phyloP scores from a whole-genome alignment of 371 early-diverging fungal genomes.

The Mucor circinelloides region DNA sequence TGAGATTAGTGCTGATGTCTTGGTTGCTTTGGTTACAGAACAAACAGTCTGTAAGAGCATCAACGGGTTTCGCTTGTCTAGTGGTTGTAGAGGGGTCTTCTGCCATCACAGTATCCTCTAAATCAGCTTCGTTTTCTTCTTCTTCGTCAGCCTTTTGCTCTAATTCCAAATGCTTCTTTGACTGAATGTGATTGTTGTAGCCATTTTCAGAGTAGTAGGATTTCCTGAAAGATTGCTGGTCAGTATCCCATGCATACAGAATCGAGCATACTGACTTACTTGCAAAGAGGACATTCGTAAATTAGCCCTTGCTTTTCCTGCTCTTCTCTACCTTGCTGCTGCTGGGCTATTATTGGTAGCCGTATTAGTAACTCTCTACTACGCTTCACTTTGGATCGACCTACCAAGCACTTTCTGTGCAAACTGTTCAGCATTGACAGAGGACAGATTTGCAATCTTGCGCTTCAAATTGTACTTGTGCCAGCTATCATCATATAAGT shows the following conservation, averaged over 20 bases:
- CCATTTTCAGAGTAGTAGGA: conserved; percentile 79
- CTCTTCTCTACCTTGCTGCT: conserved; percentile 37
- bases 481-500: conserved; percentile 50
- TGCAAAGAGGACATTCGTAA: conserved; percentile 43
- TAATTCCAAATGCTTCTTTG: conserved; percentile 89
- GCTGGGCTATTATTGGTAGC: conserved; percentile 37
- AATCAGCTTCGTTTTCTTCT: conserved; percentile 14
- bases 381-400: background rate
- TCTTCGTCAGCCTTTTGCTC: conserved; percentile 43
- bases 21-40: conserved; percentile 70
- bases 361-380: background rate
- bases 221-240: conserved; percentile 40
- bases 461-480: conserved; percentile 90
- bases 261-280: conserved; percentile 17
- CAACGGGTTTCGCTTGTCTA: background rate
- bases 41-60: conserved; percentile 66
- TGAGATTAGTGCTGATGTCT: conserved; percentile 77
- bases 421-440: conserved; percentile 75
- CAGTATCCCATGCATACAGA: background rate
- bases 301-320: conserved; percentile 36
- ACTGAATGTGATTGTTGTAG: conserved; percentile 82
- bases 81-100: conserved; percentile 26
- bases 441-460: conserved; percentile 75
- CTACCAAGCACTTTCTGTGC: conserved; percentile 58
- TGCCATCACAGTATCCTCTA: conserved; percentile 16